Percentiles rank a stretch among this genome's conserved stretches.
Conservation (phyloP, 345 rosid genomes). For the Geranium brycei region DNA sequence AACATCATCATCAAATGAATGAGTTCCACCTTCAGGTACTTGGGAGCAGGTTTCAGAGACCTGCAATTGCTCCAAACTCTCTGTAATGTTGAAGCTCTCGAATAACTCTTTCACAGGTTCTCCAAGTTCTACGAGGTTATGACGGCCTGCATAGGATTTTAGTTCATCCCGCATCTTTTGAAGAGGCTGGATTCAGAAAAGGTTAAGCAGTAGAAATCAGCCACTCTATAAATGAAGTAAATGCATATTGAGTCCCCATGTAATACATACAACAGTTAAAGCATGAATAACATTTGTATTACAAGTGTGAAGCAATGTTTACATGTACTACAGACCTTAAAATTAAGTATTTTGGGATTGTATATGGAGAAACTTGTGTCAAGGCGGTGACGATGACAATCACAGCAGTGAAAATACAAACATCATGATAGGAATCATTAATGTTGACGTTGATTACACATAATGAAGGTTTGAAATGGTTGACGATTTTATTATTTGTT, state of each 20-base stretch:
- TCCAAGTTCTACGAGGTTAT: constrained; percentile 40
- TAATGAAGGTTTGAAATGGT: no score
- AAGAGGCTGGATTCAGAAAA: constrained; percentile 35
- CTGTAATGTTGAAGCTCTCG: constrained; percentile 40
- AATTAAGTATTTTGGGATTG: background rate
- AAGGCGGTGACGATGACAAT: background rate
- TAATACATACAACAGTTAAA: background rate
- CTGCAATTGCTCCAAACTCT: constrained; percentile 38
- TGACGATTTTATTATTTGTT: no score
- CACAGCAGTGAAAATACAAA: no score
- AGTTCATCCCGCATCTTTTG: constrained; percentile 61
- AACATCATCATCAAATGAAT: constrained; percentile 53
- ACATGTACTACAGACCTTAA: background rate
- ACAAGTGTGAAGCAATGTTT: background rate
- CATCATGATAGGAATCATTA: no score
- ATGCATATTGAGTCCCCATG: background rate
- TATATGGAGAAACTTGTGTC: no score
- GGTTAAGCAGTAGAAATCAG: background rate
- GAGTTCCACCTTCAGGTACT: constrained; percentile 43
- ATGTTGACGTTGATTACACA: no score
- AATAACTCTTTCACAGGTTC: constrained; percentile 45
- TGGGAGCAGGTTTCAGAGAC: constrained; percentile 47
- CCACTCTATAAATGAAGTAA: background rate
- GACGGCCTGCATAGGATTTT: constrained; percentile 47
- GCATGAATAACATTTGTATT: no score